These are phyloP conservation scores for Sporisorium reilianum DNA, from an alignment of 1,284 basidiomycete species.

Conservation along the genomic window DNA sequence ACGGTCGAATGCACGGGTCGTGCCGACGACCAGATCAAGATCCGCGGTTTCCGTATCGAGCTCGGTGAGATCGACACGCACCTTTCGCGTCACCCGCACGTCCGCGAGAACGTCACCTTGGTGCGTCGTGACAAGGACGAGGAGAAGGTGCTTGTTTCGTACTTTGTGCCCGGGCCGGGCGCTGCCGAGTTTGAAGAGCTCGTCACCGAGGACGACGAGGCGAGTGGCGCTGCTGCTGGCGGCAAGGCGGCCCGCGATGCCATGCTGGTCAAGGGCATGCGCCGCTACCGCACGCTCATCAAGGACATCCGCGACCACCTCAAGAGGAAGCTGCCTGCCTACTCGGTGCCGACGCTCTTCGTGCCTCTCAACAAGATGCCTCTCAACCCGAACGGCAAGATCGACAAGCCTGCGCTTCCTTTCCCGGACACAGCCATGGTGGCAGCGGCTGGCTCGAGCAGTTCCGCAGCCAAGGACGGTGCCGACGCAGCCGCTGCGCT, in stretches of 20 bases:
- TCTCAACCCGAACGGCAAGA: conserved; percentile 98
- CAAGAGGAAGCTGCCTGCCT: conserved; percentile 93
- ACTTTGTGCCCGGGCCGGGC: conserved; percentile 91
- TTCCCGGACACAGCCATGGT: conserved; percentile 95
- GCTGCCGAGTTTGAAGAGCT: conserved; percentile 79
- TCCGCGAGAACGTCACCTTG: conserved; percentile 96
- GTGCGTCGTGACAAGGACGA: conserved; percentile 98
- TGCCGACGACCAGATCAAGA: conserved; percentile 99
- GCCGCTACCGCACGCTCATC: conserved; percentile 78
- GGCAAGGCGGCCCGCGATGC: conserved; percentile 46
- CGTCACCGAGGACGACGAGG: conserved; percentile 69
- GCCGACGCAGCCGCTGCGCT: conserved; percentile 29
- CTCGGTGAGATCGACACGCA: conserved; percentile 98
- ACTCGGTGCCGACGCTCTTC: conserved; percentile 71
- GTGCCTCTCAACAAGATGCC: conserved; percentile 96
- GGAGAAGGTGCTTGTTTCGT: conserved; percentile 98
- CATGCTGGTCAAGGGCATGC: conserved; percentile 62
- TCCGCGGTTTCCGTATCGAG: conserved; percentile 98
- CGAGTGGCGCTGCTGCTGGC: conserved; percentile 56
- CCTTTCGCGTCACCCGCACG: conserved; percentile 89
- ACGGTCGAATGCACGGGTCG: conserved; percentile 96
- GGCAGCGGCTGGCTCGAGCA: conserved; percentile 61
- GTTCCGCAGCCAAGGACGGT: conserved; percentile 20
- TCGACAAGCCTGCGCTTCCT: conserved; percentile 97
- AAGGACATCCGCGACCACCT: conserved; percentile 89